phyloP scores from a whole-genome alignment of 257 asterid genomes.

The Gynochthodes officinalis region DNA sequence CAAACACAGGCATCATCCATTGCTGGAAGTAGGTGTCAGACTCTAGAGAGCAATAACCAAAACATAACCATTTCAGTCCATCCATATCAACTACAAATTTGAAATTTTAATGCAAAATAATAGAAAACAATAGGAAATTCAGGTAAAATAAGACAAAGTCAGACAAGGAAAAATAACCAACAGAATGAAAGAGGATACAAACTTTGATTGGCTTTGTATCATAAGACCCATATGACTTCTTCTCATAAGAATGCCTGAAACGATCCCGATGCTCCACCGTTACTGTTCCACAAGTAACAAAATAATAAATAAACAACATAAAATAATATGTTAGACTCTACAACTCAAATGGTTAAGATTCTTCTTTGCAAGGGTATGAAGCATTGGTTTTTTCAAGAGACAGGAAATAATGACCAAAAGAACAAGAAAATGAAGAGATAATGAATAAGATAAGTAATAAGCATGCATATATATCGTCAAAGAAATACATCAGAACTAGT shows the following conservation, averaged over 20 bases:
- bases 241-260: conserved; percentile 58
- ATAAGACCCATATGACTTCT: conserved; percentile 58
- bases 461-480: neutral
- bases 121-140: no score
- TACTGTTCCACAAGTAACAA: conserved; percentile 39
- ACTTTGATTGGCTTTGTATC: conserved; percentile 65
- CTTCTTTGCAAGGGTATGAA: neutral
- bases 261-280: conserved; percentile 54
- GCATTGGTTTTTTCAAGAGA: neutral
- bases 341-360: neutral
- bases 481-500: neutral
- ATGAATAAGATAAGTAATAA: neutral
- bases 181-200: conserved; percentile 37
- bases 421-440: neutral
- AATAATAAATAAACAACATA: conserved; percentile 7
- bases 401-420: neutral
- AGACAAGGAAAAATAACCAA: neutral
- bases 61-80: neutral
- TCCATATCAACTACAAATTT: neutral
- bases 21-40: neutral
- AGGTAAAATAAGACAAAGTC: neutral
- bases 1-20: neutral
- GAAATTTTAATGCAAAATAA: no score
- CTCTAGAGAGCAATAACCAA: neutral
- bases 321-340: neutral